Conservation (phyloP, 78 protist genomes). For the Dictyostelium citrinum region DNA sequence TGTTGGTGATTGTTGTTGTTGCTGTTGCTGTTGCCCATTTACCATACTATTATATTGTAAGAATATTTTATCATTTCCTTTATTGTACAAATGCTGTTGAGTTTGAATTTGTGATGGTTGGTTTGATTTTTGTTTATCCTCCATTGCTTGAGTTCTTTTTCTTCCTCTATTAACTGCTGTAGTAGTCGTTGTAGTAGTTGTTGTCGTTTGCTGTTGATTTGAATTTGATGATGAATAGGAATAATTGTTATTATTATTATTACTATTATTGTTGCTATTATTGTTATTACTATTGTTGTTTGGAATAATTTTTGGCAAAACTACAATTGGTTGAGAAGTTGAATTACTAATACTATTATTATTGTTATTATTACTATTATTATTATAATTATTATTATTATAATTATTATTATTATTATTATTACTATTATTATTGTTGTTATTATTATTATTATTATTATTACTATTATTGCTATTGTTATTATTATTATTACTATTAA, state of each 20-base stretch:
- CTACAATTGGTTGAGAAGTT: no score
- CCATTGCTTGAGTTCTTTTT: conserved; percentile 31
- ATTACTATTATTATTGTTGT: not conserved
- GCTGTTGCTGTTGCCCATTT: not conserved
- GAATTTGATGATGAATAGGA: not conserved
- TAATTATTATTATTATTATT: not conserved
- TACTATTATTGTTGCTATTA: not conserved
- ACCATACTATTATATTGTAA: not conserved
- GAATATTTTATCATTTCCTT: not conserved
- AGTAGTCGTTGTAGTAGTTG: not conserved
- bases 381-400: not conserved
- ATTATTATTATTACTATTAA: not conserved
- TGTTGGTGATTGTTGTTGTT: not conserved
- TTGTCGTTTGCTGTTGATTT: not conserved
- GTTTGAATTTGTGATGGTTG: conserved; percentile 7
- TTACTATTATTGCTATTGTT: not conserved
- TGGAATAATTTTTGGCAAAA: no score
- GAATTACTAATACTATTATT: not conserved
- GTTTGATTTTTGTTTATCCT: not conserved
- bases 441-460: not conserved
- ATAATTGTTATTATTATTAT: not conserved
- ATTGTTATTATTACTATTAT: not conserved
- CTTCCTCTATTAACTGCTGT: conserved; percentile 29
- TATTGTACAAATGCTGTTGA: not conserved
- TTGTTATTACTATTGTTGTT: not conserved